Evolutionary conservation across 805 yeast genomes (phyloP).

Genomic region (Wickerhamiella australiensis): DNA sequence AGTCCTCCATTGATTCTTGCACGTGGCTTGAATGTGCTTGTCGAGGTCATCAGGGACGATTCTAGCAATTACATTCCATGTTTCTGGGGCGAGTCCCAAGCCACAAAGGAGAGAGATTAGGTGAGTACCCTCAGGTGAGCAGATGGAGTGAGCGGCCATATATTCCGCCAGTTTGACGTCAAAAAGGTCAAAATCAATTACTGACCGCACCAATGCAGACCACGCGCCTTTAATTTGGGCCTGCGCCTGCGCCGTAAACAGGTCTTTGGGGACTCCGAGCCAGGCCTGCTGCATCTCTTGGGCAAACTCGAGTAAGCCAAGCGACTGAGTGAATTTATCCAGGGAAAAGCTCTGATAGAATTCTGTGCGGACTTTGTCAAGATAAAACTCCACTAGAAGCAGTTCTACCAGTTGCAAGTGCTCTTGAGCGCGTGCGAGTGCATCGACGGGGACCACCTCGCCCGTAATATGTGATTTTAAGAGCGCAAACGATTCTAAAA

Average conservation of each 20-base stretch:
- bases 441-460: conserved; percentile 1
- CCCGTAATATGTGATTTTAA: conserved; percentile 1
- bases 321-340: not conserved
- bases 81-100: conserved; percentile 21
- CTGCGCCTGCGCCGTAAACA: not conserved
- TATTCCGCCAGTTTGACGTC: conserved; percentile 10
- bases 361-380: conserved; percentile 8
- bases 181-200: conserved; percentile 12
- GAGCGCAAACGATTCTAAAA: not conserved
- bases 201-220: conserved; percentile 20
- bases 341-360: not conserved
- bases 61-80: conserved; percentile 18
- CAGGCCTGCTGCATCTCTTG: not conserved
- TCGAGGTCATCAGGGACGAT: conserved; percentile 16
- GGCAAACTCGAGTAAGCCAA: not conserved
- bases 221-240: conserved; percentile 11
- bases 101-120: conserved; percentile 10
- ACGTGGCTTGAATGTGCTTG: conserved; percentile 12
- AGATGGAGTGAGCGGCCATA: not conserved
- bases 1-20: conserved; percentile 14
- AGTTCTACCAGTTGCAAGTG: conserved; percentile 3
- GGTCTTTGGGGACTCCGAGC: not conserved
- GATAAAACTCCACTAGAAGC: conserved; percentile 2
- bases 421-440: conserved; percentile 1
- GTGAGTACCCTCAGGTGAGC: not conserved